Conservation (phyloP, 2,329 filamentous ascomycete genomes). For the Cladobotryum protrusum region DNA sequence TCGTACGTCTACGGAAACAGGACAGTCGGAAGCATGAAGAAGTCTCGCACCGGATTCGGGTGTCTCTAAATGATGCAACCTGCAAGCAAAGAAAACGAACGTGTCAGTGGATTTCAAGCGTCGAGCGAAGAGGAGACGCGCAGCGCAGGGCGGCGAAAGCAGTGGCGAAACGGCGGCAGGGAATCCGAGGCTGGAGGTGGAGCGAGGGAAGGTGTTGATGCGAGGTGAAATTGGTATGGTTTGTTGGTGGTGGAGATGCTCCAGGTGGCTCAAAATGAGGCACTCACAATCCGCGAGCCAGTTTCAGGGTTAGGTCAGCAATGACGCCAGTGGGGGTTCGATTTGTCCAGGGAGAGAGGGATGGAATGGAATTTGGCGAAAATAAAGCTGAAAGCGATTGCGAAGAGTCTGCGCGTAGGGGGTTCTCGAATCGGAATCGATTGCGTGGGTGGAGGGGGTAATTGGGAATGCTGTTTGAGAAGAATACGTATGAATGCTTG, state of each 20-base stretch:
- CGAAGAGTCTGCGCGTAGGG: background rate
- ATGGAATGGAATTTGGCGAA: background rate
- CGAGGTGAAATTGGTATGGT: constrained; percentile 9
- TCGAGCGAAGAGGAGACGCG: background rate
- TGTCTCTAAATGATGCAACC: constrained; percentile 10
- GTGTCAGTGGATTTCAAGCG: constrained; percentile 6
- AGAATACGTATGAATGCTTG: background rate
- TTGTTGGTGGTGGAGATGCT: constrained; percentile 10
- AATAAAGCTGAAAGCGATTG: background rate
- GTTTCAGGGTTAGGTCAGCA: constrained; percentile 33
- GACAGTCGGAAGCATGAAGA: constrained; percentile 35
- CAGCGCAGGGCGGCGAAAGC: constrained; percentile 1
- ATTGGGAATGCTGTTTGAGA: background rate
- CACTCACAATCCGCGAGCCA: constrained; percentile 27
- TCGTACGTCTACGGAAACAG: constrained; percentile 31
- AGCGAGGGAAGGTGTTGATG: constrained; percentile 11
- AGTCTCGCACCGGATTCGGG: constrained; percentile 18
- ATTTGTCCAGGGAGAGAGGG: background rate
- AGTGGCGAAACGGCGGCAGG: background rate
- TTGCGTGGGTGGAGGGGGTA: background rate
- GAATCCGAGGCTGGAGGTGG: constrained; percentile 1
- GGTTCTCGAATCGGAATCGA: background rate
- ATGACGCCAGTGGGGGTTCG: constrained; percentile 29
- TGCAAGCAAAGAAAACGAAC: constrained; percentile 2
- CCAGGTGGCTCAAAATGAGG: constrained; percentile 30